These are phyloP conservation scores for Panaeolus cyanescens DNA, from an alignment of 768 basidiomycete genomes.

Conservation along the genomic window DNA sequence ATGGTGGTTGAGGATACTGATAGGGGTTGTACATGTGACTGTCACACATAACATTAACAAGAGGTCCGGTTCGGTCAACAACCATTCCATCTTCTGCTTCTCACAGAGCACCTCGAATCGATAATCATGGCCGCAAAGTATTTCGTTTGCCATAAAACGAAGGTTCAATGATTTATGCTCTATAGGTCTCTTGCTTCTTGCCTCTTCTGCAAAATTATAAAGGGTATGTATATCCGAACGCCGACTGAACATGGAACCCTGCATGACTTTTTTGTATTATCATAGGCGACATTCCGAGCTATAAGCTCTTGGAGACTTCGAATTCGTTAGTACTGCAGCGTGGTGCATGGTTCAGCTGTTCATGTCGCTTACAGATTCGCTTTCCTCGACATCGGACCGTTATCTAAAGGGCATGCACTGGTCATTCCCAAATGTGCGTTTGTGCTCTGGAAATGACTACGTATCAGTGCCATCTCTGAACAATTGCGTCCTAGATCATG, in stretches of 20 bases:
- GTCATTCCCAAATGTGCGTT: conserved; percentile 89
- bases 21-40: too few relatives aligned
- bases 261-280: background rate
- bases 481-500: conserved; percentile 62
- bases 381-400: conserved; percentile 91
- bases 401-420: conserved; percentile 89
- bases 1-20: conserved; percentile 8
- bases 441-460: background rate
- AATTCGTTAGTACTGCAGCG: conserved; percentile 50
- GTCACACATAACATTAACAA: background rate
- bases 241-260: background rate
- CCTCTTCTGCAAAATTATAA: conserved; percentile 95
- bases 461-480: background rate
- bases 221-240: conserved; percentile 47
- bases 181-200: conserved; percentile 62
- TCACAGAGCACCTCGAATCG: background rate
- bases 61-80: background rate
- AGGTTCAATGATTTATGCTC: background rate
- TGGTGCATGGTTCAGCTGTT: background rate
- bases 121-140: conserved; percentile 41
- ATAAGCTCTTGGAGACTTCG: conserved; percentile 80
- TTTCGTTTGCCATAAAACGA: background rate
- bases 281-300: conserved; percentile 86
- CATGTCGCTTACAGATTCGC: conserved; percentile 54
- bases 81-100: background rate